These are phyloP conservation scores for Vaccinium vitisidaea DNA, from an alignment of 148 eudicot species.

Conservation along the genomic window DNA sequence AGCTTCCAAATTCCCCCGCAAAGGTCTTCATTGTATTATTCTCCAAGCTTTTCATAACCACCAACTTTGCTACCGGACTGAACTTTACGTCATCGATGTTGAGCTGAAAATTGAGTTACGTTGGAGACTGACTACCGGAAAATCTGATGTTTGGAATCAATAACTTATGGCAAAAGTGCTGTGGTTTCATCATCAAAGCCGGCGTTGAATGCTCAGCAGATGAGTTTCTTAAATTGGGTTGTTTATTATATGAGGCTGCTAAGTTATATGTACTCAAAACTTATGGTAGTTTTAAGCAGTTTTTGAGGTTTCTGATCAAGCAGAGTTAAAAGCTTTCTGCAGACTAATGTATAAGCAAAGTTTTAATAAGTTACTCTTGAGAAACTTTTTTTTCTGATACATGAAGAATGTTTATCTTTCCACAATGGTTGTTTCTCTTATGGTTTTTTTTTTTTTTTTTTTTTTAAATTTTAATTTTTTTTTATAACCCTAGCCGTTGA, in stretches of 20 bases:
- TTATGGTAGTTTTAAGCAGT: conserved; percentile 14
- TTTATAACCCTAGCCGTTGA: background rate
- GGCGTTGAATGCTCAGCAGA: conserved; percentile 11
- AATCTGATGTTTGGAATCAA: background rate
- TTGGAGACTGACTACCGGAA: background rate
- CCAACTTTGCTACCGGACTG: background rate
- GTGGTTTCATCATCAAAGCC: conserved; percentile 11
- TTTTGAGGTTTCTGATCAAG: conserved; percentile 16
- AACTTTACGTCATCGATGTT: background rate
- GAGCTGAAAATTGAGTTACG: background rate
- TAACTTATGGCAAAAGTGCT: background rate
- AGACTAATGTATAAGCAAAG: conserved; percentile 19
- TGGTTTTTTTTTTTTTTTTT: background rate
- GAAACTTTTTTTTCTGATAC: conserved; percentile 17
- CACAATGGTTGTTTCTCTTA: background rate
- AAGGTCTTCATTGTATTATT: conserved; percentile 28
- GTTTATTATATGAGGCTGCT: conserved; percentile 6
- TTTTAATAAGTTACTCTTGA: conserved; percentile 7
- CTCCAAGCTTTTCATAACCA: conserved; percentile 32
- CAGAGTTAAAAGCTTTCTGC: background rate
- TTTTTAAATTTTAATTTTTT: background rate
- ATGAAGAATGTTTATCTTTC: conserved; percentile 20
- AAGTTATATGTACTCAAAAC: conserved; percentile 11
- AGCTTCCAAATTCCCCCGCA: conserved; percentile 23
- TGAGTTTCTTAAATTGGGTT: conserved; percentile 8